Conservation (phyloP, 345 rosid species). For the Sisymbrium altissimum region DNA sequence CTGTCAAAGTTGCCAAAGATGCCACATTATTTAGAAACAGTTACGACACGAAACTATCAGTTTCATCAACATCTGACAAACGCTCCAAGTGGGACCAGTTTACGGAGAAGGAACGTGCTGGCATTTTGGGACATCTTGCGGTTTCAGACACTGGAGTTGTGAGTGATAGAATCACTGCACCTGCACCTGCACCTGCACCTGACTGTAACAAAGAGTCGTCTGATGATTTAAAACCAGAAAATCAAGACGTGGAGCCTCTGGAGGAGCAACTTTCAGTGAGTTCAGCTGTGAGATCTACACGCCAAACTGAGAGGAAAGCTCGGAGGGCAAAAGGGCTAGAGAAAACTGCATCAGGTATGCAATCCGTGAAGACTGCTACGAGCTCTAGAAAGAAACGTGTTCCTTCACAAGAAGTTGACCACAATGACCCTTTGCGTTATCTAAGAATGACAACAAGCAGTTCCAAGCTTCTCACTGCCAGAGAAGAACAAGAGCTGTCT, state of each 20-base stretch:
- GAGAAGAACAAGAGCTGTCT: conserved; percentile 76
- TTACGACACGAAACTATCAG: conserved; percentile 27
- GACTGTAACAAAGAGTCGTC: conserved; percentile 33
- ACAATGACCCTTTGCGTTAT: conserved; percentile 76
- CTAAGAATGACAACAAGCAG: conserved; percentile 64
- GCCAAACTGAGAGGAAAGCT: conserved; percentile 76
- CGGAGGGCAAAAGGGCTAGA: conserved; percentile 66
- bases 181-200: conserved; percentile 21
- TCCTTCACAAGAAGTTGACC: conserved; percentile 57
- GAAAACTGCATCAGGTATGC: conserved; percentile 54
- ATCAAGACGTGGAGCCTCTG: conserved; percentile 52
- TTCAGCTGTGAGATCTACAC: conserved; percentile 67
- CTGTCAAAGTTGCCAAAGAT: conserved; percentile 81
- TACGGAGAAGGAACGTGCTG: conserved; percentile 56
- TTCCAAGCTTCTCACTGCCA: conserved; percentile 75
- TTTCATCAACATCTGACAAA: conserved; percentile 32
- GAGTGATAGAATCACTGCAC: conserved; percentile 28
- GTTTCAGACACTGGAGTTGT: conserved; percentile 37
- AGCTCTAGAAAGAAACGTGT: conserved; percentile 56
- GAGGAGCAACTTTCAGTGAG: conserved; percentile 52
- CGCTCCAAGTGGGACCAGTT: conserved; percentile 46
- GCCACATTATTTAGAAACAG: conserved; percentile 52
- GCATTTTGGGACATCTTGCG: conserved; percentile 45
- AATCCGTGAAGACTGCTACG: conserved; percentile 51
- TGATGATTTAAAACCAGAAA: conserved; percentile 46